Percentiles rank a stretch among this genome's conserved stretches.
phyloP scores from a whole-genome alignment of 192 early-diverging fungal species.

The Ambispora gerdemannii region DNA sequence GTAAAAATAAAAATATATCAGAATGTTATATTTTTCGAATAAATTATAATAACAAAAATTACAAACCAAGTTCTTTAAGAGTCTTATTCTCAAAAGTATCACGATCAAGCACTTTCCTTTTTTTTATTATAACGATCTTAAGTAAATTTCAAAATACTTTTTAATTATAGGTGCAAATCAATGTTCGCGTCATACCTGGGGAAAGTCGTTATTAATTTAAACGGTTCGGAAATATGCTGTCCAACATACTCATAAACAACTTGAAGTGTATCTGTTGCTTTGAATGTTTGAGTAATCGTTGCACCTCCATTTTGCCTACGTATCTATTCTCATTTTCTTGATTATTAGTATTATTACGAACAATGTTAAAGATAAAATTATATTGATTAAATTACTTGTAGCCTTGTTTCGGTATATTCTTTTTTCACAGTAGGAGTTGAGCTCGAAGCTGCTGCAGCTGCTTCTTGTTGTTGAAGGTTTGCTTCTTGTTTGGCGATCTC shows the following conservation, averaged over 20 bases:
- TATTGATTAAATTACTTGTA: conserved; percentile 60
- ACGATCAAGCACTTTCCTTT: conserved; percentile 14
- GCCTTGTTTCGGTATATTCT: conserved; percentile 69
- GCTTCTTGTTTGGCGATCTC: conserved; percentile 32
- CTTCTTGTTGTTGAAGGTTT: conserved; percentile 29
- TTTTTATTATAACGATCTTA: not conserved
- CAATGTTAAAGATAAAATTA: too few relatives aligned
- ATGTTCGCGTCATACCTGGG: conserved; percentile 47
- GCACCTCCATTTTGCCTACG: not conserved
- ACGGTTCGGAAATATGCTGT: conserved; percentile 40
- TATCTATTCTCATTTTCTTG: too few relatives aligned
- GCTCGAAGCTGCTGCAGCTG: conserved; percentile 29
- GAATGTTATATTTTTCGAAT: too few relatives aligned
- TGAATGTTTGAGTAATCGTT: conserved; percentile 63
- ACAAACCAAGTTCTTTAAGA: conserved; percentile 21
- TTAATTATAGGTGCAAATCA: not conserved
- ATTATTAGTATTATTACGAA: too few relatives aligned
- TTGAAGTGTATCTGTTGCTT: conserved; percentile 54
- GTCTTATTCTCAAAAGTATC: not conserved
- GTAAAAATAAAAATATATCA: too few relatives aligned
- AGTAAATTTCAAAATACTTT: not conserved
- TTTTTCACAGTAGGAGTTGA: conserved; percentile 43
- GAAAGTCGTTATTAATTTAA: conserved; percentile 70
- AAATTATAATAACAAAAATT: not conserved
- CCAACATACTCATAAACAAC: conserved; percentile 60